phyloP scores from a whole-genome alignment of 805 yeast genomes.

The Wickerhamiella spandovensis region DNA sequence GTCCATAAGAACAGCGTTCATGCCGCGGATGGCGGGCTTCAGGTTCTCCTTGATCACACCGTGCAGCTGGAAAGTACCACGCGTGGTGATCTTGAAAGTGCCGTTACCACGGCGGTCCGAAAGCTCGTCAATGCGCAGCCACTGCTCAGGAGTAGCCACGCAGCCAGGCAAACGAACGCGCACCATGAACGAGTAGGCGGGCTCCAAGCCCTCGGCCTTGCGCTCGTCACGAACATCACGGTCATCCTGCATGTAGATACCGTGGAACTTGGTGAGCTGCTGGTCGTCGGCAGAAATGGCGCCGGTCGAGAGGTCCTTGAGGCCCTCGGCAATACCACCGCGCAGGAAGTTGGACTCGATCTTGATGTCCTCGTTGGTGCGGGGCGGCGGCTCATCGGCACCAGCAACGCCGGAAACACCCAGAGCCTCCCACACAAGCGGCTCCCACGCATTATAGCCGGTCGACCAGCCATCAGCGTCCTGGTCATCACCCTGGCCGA shows the following conservation, averaged over 20 bases:
- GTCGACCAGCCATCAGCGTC: slow-evolving; percentile 92
- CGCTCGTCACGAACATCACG: slow-evolving; percentile 91
- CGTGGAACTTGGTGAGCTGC: slow-evolving; percentile 93
- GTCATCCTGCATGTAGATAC: slow-evolving; percentile 97
- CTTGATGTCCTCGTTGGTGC: slow-evolving; percentile 94
- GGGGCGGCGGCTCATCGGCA: slow-evolving; percentile 81
- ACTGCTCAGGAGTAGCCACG: slow-evolving; percentile 72
- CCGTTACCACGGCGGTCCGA: slow-evolving; percentile 78
- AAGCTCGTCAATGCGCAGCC: slow-evolving; percentile 73
- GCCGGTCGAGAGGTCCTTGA: slow-evolving; percentile 72
- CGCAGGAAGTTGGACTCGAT: slow-evolving; percentile 73
- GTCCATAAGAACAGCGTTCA: slow-evolving; percentile 82
- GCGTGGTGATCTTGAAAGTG: slow-evolving; percentile 84
- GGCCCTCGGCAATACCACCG: slow-evolving; percentile 85
- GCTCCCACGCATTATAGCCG: slow-evolving; percentile 83
- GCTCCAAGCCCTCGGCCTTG: slow-evolving; percentile 84
- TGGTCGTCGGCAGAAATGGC: slow-evolving; percentile 84
- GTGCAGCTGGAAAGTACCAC: slow-evolving; percentile 94
- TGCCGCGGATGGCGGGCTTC: slow-evolving; percentile 83
- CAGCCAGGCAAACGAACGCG: slow-evolving; percentile 95
- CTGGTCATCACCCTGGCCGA: slow-evolving; percentile 93
- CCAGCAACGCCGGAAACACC: slow-evolving; percentile 76
- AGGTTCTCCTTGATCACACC: slow-evolving; percentile 84
- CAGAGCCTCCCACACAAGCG: slow-evolving; percentile 69
- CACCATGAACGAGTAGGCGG: slow-evolving; percentile 94